Base-by-base conservation (phyloP, 805 yeast genomes). In the Kluyveromyces wickerhamii region DNA sequence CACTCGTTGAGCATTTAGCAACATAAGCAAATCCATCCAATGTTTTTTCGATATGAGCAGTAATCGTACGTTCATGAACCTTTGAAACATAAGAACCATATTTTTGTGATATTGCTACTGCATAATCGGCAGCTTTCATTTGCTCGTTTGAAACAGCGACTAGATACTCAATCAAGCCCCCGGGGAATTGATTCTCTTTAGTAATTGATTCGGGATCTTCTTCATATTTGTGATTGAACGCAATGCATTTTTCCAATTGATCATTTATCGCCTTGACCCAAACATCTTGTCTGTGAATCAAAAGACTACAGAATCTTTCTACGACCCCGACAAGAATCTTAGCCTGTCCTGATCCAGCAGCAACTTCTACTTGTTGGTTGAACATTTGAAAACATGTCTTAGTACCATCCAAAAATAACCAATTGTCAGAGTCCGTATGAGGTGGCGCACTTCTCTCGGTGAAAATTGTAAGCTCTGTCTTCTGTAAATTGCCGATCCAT, bases 361-460 rank as follows among this genome's bases (percentile, higher is more conserved):
- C 92, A 5, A 82, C 88, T 41, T 82, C 94, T 11, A 85, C 79
- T 55, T 87, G 95, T 51, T 86, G 95, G n/a, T 79, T 77, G 38
- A 86, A 74, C 79, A 86, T 80, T 41, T 82, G 75, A 54, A 83
- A 77, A 19, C 87, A 78, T 4, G 81, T 78, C 40, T 77, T 79
- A 35, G 86, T 81, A 36, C 86, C 92, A 36, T 85, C 85, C 36
- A 86, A 61, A 17, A 79, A 85, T 33, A 67, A 67, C 11, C 72
- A 63, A 10, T 75, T 72, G 38, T 84, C 85, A 4, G 75, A 68
- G 51, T 79, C 86, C 4, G 62, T 52, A 37, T 77, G 85, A 6
- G 96, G 96, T 6, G 94, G 87, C 6, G 69, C 66, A 11, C 66
- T 63, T 53, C 96, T 74, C 27, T 66, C 65, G 23, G 65, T 59